These are phyloP conservation scores for Wickerhamiella vanderwaltii DNA, from an alignment of 805 yeast genomes.

Conservation along the genomic window DNA sequence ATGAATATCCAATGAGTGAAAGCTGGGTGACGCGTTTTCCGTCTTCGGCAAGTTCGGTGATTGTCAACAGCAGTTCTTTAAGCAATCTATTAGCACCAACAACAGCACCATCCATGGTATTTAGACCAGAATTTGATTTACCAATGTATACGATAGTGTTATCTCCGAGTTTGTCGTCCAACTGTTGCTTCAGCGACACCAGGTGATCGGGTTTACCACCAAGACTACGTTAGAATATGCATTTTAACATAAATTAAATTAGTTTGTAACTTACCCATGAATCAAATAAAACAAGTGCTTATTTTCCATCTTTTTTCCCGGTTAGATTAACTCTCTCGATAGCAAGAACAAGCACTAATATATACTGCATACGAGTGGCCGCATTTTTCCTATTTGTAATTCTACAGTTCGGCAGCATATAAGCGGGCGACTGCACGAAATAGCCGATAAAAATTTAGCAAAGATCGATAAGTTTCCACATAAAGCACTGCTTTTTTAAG, in stretches of 20 bases:
- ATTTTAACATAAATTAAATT: neutral
- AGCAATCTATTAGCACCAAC: conserved; percentile 49
- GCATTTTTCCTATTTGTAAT: no score
- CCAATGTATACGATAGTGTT: conserved; percentile 32
- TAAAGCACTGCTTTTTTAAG: no score
- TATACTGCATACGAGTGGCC: no score
- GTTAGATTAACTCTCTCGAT: no score
- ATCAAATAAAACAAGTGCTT: conserved; percentile 20
- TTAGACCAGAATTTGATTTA: conserved; percentile 50
- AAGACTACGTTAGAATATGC: conserved; percentile 25
- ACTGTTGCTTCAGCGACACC: conserved; percentile 34
- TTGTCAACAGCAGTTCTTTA: conserved; percentile 42
- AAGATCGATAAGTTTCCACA: no score
- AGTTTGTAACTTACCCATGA: conserved; percentile 17
- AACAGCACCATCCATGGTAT: conserved; percentile 76
- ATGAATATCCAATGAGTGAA: conserved; percentile 72
- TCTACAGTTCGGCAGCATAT: no score
- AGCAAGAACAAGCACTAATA: no score
- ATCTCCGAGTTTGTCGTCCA: conserved; percentile 30
- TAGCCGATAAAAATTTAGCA: no score
- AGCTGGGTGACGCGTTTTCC: conserved; percentile 41
- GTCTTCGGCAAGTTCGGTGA: conserved; percentile 27
- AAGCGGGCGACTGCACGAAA: no score
- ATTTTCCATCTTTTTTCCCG: conserved; percentile 35
- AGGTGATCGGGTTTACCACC: conserved; percentile 60